phyloP scores from a whole-genome alignment of 1,284 basidiomycete species.

The Rhizoctonia solani region DNA sequence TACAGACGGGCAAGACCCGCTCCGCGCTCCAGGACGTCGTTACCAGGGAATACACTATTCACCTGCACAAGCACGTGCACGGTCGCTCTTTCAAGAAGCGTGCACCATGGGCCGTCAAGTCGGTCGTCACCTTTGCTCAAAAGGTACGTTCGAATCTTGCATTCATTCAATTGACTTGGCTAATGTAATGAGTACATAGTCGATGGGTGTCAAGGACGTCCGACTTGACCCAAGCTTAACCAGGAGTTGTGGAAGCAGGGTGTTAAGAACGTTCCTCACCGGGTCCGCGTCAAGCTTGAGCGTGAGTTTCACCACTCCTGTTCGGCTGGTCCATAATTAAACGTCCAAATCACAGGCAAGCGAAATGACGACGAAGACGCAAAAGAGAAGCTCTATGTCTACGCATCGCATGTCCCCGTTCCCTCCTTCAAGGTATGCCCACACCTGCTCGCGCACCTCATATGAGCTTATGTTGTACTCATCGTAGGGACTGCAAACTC shows the following conservation, averaged over 20 bases:
- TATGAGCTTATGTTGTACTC: slow-evolving; percentile 2
- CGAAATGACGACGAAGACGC: slow-evolving; percentile 95
- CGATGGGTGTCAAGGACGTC: slow-evolving; percentile 93
- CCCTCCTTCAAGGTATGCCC: slow-evolving; percentile 76
- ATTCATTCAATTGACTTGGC: not conserved
- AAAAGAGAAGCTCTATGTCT: slow-evolving; percentile 96
- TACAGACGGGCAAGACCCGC: slow-evolving; percentile 84
- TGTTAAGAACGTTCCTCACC: slow-evolving; percentile 88
- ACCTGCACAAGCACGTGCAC: slow-evolving; percentile 91
- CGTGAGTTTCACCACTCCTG: slow-evolving; percentile 64
- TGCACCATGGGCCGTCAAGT: slow-evolving; percentile 92
- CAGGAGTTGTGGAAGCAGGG: slow-evolving; percentile 89
- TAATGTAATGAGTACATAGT: slow-evolving; percentile 37
- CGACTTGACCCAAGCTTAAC: slow-evolving; percentile 93
- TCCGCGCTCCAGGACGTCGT: slow-evolving; percentile 96
- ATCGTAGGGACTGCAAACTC: slow-evolving; percentile 85
- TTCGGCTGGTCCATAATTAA: no score
- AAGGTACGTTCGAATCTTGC: slow-evolving; percentile 52
- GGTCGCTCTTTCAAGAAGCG: slow-evolving; percentile 93
- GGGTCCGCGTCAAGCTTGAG: slow-evolving; percentile 89
- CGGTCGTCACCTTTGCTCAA: slow-evolving; percentile 84
- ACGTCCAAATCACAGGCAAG: slow-evolving; percentile 63
- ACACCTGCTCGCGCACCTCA: not conserved
- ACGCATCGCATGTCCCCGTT: slow-evolving; percentile 81
- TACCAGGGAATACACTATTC: slow-evolving; percentile 95